Evolutionary conservation across 768 basidiomycete species (phyloP).

Genomic region (Tubosaeta sp.): DNA sequence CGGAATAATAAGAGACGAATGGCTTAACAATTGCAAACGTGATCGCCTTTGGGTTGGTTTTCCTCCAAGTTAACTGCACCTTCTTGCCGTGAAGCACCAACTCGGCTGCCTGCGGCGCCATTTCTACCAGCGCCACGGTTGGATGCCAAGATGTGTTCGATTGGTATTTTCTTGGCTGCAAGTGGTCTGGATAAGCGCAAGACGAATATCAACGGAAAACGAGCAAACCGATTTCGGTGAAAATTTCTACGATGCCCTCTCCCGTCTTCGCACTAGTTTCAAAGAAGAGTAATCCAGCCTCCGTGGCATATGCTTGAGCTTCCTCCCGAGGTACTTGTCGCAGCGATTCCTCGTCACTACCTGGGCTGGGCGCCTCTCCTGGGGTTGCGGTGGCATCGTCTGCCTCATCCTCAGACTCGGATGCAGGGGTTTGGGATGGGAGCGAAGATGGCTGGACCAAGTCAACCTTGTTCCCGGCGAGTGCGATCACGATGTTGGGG

Average conservation of each 20-base stretch:
- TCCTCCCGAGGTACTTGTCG: conserved; percentile 93
- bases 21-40: conserved; percentile 76
- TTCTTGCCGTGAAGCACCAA: conserved; percentile 45
- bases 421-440: conserved; percentile 41
- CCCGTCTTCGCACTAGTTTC: conserved; percentile 98
- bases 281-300: conserved; percentile 92
- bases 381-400: conserved; percentile 91
- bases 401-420: conserved; percentile 83
- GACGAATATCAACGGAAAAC: background rate
- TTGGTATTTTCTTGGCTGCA: conserved; percentile 80
- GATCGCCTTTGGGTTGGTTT: conserved; percentile 60
- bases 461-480: conserved; percentile 97
- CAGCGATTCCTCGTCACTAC: conserved; percentile 60
- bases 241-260: conserved; percentile 91
- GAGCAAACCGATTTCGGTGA: conserved; percentile 90
- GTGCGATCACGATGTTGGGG: conserved; percentile 97
- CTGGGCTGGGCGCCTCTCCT: conserved; percentile 55
- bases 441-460: conserved; percentile 69
- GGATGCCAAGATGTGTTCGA: conserved; percentile 90
- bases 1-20: conserved; percentile 12
- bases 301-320: conserved; percentile 93
- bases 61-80: conserved; percentile 69
- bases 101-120: conserved; percentile 50
- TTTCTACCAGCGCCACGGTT: conserved; percentile 64
- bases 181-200: background rate